Evolutionary conservation across 2,329 filamentous ascomycete species (phyloP).

Genomic region (Rutstroemia sp.): DNA sequence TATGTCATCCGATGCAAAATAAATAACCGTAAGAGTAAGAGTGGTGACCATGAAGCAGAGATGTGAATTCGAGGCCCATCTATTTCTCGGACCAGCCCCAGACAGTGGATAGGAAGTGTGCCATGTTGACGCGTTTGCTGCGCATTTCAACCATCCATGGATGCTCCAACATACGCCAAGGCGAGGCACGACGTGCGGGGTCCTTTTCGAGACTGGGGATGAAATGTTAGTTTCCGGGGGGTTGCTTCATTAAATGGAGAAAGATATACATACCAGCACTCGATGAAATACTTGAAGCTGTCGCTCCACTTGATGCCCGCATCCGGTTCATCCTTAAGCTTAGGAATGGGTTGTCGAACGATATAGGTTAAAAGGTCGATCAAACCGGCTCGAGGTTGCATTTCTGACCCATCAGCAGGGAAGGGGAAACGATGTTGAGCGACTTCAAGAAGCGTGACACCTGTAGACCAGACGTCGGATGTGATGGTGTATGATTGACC

Average conservation of each 20-base stretch:
- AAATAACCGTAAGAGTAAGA: too few species aligned
- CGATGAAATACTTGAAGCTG: constrained; percentile 98
- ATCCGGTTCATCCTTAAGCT: constrained; percentile 88
- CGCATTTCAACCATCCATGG: constrained; percentile 99
- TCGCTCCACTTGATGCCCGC: constrained; percentile 90
- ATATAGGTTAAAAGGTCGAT: constrained; percentile 98
- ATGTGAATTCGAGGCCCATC: background rate
- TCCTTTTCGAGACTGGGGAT: constrained; percentile 81
- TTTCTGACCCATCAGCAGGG: constrained; percentile 90
- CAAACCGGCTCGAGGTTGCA: constrained; percentile 84
- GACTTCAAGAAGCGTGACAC: constrained; percentile 97
- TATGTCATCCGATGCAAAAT: too few species aligned
- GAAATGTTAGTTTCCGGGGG: constrained; percentile 10
- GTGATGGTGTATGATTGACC: constrained; percentile 98
- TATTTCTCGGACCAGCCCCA: constrained; percentile 75
- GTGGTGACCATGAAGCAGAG: background rate
- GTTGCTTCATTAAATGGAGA: constrained; percentile 6
- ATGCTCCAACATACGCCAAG: constrained; percentile 98
- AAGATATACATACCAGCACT: constrained; percentile 75
- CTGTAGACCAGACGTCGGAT: constrained; percentile 95
- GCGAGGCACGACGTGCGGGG: constrained; percentile 74
- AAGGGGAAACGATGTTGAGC: constrained; percentile 98
- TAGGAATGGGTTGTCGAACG: constrained; percentile 89
- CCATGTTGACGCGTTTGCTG: constrained; percentile 95
- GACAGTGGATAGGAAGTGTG: constrained; percentile 83